Evolutionary conservation across 2,329 filamentous ascomycete genomes (phyloP).

Genomic region (Curvularia lunata): DNA sequence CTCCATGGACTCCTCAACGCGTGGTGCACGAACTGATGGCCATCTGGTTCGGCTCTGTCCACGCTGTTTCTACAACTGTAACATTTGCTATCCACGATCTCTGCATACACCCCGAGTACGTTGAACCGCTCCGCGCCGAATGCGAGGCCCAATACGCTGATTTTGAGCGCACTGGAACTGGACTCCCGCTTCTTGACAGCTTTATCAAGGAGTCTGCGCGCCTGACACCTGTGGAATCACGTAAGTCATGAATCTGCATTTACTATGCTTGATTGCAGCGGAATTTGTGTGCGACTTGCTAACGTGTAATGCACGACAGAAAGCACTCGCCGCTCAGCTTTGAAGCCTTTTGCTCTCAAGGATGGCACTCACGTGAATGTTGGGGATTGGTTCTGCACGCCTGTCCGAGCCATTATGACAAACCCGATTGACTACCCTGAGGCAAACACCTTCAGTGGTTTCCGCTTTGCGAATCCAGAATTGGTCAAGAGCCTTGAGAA

Average conservation of each 20-base stretch:
- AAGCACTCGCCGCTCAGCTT: slow-evolving; percentile 24
- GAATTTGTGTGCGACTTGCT: not conserved
- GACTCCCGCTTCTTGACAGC: slow-evolving; percentile 30
- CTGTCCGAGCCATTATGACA: slow-evolving; percentile 25
- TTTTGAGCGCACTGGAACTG: slow-evolving; percentile 20
- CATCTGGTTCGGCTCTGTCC: slow-evolving; percentile 47
- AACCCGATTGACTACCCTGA: slow-evolving; percentile 19
- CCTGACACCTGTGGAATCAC: slow-evolving; percentile 26
- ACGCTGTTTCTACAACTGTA: slow-evolving; percentile 29
- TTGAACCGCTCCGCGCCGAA: slow-evolving; percentile 24
- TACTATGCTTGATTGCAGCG: not conserved
- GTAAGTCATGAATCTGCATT: slow-evolving; percentile 7
- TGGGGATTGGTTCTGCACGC: slow-evolving; percentile 29
- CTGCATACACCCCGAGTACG: slow-evolving; percentile 26
- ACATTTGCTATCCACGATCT: slow-evolving; percentile 28
- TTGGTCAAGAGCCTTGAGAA: slow-evolving; percentile 11
- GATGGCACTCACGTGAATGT: slow-evolving; percentile 23
- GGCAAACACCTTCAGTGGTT: slow-evolving; percentile 26
- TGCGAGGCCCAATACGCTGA: slow-evolving; percentile 20
- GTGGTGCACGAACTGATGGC: slow-evolving; percentile 44
- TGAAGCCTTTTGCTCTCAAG: slow-evolving; percentile 23
- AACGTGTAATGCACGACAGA: slow-evolving; percentile 5
- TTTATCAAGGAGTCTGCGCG: slow-evolving; percentile 31
- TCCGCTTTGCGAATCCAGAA: slow-evolving; percentile 25
- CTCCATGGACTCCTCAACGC: slow-evolving; percentile 34